A percentile compares a stretch with the other conserved stretches of the same genome.
phyloP scores from a whole-genome alignment of 139 green algal genomes.

The Desmodesmus armatus region DNA sequence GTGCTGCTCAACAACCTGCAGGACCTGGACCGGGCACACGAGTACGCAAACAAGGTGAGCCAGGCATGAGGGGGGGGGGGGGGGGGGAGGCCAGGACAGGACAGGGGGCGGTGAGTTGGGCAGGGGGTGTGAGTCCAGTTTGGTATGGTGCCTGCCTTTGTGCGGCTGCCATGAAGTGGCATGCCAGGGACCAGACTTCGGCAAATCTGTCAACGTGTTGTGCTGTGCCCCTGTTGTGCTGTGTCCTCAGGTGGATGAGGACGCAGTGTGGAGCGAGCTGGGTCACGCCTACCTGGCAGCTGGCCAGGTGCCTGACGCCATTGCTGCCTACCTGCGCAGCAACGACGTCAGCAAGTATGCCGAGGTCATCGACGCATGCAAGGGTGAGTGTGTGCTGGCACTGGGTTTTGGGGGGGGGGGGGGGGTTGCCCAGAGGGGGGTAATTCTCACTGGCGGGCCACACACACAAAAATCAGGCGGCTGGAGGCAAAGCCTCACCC shows the following conservation, averaged over 20 bases:
- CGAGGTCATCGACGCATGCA: constrained; percentile 75
- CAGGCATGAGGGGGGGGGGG: no score
- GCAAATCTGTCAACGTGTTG: background rate
- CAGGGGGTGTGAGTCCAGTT: no score
- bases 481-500: no score
- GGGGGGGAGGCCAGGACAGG: no score
- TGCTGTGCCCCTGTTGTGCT: no score
- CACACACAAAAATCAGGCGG: background rate
- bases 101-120: no score
- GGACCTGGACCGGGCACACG: constrained; percentile 86
- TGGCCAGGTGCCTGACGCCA: constrained; percentile 84
- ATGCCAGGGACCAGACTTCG: no score
- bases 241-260: constrained; percentile 81
- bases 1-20: constrained; percentile 95
- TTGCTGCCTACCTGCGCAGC: constrained; percentile 92
- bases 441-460: background rate
- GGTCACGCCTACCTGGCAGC: constrained; percentile 90
- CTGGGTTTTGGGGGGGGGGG: background rate
- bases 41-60: constrained; percentile 81
- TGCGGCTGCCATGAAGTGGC: no score
- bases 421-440: no score
- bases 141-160: no score
- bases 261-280: constrained; percentile 94
- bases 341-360: constrained; percentile 78
- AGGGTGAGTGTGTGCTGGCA: background rate